phyloP scores from a whole-genome alignment of 768 basidiomycete genomes.

The Boletus edulis region DNA sequence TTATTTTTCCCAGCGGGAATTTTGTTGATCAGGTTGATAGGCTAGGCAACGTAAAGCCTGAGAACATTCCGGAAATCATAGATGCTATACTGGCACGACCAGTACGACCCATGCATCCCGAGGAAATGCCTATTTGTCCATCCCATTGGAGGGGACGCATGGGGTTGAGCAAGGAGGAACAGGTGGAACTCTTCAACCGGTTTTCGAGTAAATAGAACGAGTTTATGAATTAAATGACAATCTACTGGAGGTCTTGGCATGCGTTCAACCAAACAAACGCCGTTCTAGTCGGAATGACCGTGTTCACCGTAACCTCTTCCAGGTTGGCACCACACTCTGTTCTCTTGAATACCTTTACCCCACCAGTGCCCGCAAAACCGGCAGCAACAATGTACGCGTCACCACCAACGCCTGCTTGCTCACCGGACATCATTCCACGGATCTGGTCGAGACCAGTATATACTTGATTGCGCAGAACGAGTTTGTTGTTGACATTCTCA shows the following conservation, averaged over 20 bases:
- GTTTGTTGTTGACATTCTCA: slow-evolving; percentile 37
- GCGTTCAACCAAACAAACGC: slow-evolving; percentile 44
- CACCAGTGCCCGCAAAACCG: slow-evolving; percentile 50
- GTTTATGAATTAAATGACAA: not conserved
- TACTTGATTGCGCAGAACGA: slow-evolving; percentile 50
- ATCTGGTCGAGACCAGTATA: slow-evolving; percentile 64
- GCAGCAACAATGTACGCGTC: slow-evolving; percentile 57
- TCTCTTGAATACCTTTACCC: slow-evolving; percentile 56
- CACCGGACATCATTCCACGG: slow-evolving; percentile 62
- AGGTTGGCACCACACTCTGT: slow-evolving; percentile 53
- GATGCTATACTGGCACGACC: slow-evolving; percentile 39
- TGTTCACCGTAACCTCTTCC: slow-evolving; percentile 50
- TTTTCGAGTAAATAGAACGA: not conserved
- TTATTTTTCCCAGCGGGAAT: not conserved
- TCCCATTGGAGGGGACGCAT: slow-evolving; percentile 71
- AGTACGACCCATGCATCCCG: slow-evolving; percentile 24
- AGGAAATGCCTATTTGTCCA: slow-evolving; percentile 40
- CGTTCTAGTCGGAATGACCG: slow-evolving; percentile 48
- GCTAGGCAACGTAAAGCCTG: slow-evolving; percentile 59
- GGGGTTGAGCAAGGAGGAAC: slow-evolving; percentile 60
- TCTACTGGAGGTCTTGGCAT: not conserved
- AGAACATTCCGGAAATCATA: slow-evolving; percentile 55
- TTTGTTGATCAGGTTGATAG: slow-evolving; percentile 33
- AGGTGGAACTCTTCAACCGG: slow-evolving; percentile 37
- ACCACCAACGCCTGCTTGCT: slow-evolving; percentile 37